Percentiles rank a stretch among this genome's conserved stretches.
These are phyloP conservation scores for Aspergillus niger DNA, from an alignment of 2,329 filamentous ascomycete genomes.

Conservation along the genomic window DNA sequence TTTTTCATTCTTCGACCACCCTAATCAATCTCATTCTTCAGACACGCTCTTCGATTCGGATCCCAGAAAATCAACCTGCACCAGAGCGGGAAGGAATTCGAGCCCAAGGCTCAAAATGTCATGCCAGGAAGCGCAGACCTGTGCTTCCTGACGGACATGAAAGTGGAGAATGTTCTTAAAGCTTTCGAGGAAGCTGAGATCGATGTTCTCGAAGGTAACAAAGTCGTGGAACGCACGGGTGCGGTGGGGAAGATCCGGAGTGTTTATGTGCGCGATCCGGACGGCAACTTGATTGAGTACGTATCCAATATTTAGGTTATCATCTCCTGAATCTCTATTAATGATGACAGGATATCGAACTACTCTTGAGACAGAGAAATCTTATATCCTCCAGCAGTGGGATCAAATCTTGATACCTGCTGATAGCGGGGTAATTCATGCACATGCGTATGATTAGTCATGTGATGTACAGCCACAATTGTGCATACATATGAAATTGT, in stretches of 20 bases:
- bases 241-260: conserved; percentile 58
- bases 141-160: conserved; percentile 59
- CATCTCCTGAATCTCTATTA: background rate
- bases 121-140: conserved; percentile 61
- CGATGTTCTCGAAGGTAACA: conserved; percentile 51
- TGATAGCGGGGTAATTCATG: no score
- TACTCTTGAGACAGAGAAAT: background rate
- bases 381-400: no score
- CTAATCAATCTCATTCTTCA: conserved; percentile 17
- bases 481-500: background rate
- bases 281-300: conserved; percentile 65
- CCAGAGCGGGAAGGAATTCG: conserved; percentile 59
- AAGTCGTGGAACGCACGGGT: conserved; percentile 58
- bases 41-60: conserved; percentile 60
- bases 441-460: background rate
- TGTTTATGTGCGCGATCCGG: conserved; percentile 63
- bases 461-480: background rate
- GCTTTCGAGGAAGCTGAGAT: conserved; percentile 47
- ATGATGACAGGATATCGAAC: background rate
- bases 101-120: conserved; percentile 58
- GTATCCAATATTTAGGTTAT: conserved; percentile 24
- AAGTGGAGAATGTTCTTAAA: conserved; percentile 51
- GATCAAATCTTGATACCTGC: no score
- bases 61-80: conserved; percentile 65
- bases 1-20: background rate